Conservation (phyloP, 345 rosid species). For the Eucalyptus viminalis region DNA sequence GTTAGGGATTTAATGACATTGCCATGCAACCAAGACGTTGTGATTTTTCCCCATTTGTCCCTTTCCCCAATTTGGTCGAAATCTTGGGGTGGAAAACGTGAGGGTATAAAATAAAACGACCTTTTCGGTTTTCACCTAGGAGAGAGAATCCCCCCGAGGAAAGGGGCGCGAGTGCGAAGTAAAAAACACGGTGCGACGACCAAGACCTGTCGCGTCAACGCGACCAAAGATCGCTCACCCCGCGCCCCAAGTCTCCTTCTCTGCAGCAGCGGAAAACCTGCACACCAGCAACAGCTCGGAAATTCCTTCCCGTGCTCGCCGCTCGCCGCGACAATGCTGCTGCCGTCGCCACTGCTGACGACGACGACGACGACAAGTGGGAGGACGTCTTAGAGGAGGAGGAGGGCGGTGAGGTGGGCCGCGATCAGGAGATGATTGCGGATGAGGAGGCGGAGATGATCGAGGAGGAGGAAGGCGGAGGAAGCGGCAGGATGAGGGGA, state of each 20-base stretch:
- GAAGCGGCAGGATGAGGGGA: background rate
- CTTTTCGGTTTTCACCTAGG: background rate
- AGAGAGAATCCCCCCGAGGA: background rate
- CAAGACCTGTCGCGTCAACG: background rate
- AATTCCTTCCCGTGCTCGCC: background rate
- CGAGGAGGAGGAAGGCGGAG: background rate
- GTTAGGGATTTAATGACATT: background rate
- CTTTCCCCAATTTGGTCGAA: background rate
- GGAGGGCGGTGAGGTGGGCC: background rate
- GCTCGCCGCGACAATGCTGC: background rate
- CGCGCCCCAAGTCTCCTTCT: background rate
- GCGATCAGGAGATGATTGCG: background rate
- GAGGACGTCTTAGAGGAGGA: background rate
- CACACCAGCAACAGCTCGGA: background rate
- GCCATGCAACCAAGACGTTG: background rate
- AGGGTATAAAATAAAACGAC: background rate
- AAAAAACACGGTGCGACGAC: background rate
- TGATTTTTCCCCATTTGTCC: background rate
- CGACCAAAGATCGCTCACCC: background rate
- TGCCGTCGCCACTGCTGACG: background rate
- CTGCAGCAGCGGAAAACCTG: background rate
- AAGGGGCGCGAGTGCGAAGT: background rate
- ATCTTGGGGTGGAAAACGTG: background rate
- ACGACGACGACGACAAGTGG: fast-evolving
- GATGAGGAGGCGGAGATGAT: background rate